phyloP scores from a whole-genome alignment of 192 early-diverging fungal species.

The Backusella liffmaniae region DNA sequence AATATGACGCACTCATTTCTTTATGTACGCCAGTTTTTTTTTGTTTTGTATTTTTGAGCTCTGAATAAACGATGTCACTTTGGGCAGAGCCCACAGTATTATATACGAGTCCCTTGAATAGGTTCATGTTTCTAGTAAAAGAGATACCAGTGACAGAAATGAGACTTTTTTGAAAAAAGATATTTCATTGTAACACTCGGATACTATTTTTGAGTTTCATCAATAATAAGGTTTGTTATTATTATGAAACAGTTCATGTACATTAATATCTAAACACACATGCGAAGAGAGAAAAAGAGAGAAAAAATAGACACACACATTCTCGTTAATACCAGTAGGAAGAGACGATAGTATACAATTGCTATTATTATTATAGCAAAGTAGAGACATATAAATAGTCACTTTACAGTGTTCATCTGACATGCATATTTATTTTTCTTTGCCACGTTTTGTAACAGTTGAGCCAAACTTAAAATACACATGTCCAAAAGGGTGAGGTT shows the following conservation, averaged over 20 bases:
- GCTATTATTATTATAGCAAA: neutral
- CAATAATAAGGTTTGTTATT: neutral
- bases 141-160: neutral
- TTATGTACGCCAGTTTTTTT: too few species aligned
- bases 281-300: neutral
- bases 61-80: neutral
- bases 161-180: neutral
- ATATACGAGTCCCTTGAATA: neutral
- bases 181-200: neutral
- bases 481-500: neutral
- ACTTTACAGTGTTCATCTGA: neutral
- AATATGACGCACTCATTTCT: neutral
- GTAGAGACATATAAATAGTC: neutral
- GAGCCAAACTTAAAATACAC: neutral
- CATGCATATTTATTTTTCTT: neutral
- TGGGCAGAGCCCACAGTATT: neutral
- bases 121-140: neutral
- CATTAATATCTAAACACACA: neutral
- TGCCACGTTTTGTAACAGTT: neutral
- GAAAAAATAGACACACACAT: too few species aligned
- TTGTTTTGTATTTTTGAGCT: neutral
- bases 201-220: neutral
- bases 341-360: neutral
- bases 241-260: neutral
- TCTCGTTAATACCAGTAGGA: neutral